These are phyloP conservation scores for Leccinum fallax DNA, from an alignment of 1,284 basidiomycete species.

Conservation along the genomic window DNA sequence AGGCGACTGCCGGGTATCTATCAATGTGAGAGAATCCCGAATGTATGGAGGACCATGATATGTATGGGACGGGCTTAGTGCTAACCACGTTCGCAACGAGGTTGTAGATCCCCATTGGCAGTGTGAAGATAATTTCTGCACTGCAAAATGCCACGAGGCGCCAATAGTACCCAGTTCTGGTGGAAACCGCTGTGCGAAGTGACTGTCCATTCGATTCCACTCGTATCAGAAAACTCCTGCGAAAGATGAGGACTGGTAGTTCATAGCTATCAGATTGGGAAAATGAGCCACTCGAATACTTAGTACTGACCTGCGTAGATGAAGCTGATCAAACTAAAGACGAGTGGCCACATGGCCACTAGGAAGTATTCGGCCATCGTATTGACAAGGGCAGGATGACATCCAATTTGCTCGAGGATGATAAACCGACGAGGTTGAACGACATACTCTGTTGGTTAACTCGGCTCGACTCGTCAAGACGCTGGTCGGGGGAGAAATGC, in stretches of 20 bases:
- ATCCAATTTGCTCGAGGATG: conserved; percentile 61
- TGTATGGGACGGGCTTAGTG: conserved; percentile 29
- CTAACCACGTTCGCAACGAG: conserved; percentile 39
- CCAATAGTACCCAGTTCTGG: conserved; percentile 50
- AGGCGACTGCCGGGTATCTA: conserved; percentile 26
- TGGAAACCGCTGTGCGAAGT: conserved; percentile 25
- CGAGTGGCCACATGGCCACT: conserved; percentile 41
- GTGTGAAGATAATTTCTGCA: conserved; percentile 47
- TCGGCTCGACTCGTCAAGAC: neutral
- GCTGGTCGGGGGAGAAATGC: conserved; percentile 11
- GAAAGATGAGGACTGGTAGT: conserved; percentile 15
- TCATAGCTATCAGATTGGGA: neutral
- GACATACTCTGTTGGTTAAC: conserved; percentile 21
- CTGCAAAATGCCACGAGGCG: conserved; percentile 62
- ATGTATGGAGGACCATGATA: conserved; percentile 43
- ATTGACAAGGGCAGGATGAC: conserved; percentile 47
- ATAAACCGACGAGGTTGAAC: conserved; percentile 51
- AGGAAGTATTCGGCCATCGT: conserved; percentile 47
- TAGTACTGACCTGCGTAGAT: conserved; percentile 42
- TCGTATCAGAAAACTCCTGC: conserved; percentile 12
- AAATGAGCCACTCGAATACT: neutral
- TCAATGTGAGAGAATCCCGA: conserved; percentile 35
- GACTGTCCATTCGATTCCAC: neutral
- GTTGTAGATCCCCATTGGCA: conserved; percentile 48
- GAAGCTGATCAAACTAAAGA: conserved; percentile 43